Conservation (phyloP, 495 filamentous ascomycete species). For the Trichoderma orchidacearum region DNA sequence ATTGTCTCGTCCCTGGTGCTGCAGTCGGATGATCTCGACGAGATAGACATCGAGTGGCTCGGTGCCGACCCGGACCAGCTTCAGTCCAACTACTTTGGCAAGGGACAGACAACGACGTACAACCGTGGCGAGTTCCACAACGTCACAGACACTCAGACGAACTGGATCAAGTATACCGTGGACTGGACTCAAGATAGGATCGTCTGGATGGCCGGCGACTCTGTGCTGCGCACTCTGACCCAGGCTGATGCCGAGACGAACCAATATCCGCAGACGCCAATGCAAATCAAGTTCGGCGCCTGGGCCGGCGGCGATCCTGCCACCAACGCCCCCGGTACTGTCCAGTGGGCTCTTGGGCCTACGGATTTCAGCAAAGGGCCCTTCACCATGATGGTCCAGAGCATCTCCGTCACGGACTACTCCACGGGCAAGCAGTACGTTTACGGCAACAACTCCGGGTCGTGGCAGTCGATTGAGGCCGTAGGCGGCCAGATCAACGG, state of each 20-base stretch:
- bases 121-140: constrained; percentile 64
- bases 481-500: constrained; percentile 48
- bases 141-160: constrained; percentile 42
- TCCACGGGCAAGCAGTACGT: constrained; percentile 73
- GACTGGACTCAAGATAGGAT: constrained; percentile 70
- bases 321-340: constrained; percentile 56
- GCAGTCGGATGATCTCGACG: constrained; percentile 82
- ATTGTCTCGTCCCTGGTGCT: constrained; percentile 78
- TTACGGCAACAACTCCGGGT: constrained; percentile 64
- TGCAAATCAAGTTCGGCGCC: constrained; percentile 71
- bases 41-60: constrained; percentile 87
- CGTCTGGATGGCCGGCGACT: constrained; percentile 70
- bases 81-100: constrained; percentile 90
- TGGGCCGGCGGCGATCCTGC: constrained; percentile 75
- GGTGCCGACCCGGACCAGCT: constrained; percentile 49
- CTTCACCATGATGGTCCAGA: constrained; percentile 73
- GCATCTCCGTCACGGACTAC: constrained; percentile 70
- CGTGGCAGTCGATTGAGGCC: constrained; percentile 48
- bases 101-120: constrained; percentile 63
- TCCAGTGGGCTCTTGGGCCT: constrained; percentile 73
- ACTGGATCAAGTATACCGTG: constrained; percentile 80
- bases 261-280: constrained; percentile 84
- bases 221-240: constrained; percentile 51
- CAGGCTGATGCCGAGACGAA: constrained; percentile 40
- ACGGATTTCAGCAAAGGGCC: constrained; percentile 71